Base-by-base conservation (phyloP, 164 flowering plant species). In the Vitis cinerea region DNA sequence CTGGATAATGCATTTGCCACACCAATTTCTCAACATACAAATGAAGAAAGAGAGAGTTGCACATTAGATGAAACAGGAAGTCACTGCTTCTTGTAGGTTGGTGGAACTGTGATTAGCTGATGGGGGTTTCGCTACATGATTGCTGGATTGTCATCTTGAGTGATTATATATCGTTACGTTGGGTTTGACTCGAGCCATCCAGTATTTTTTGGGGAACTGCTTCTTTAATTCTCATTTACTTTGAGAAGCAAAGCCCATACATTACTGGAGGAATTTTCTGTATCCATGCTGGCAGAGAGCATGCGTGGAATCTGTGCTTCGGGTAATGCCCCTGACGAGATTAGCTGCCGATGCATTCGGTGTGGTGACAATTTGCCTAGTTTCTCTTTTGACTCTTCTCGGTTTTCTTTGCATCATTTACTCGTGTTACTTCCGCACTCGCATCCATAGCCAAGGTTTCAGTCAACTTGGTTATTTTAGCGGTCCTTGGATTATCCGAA, bases 281-380 rank as follows among this genome's bases (percentile, higher is more conserved):
- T 75, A 80, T 88, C 94, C 89, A 88, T 95, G 98, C 97, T 90
- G 89, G 90, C 82, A 77, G 93, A 89, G 93, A 95, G 99, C 92
- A 95, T 95, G 99, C 92, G 93, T 90, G 94, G 93, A 86, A 85
- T 85, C 81, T 74, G 88, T 87, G 75, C 63, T 84, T 92, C 83
- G 94, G 94, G 97, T 95, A 84, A 91, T 95, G 99, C 98, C 93
- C 98, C 93, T 86, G 92, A 87, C 88, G 84, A 93, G 91, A 79
- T 75, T 77, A 66, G 79, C 80, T 82, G 88, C 91, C 94, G 99
- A 93, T 85, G 93, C 94, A 79, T 82, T 95, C 85, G 97, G 98
- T 89, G 97, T 90, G 89, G 92, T 87, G 83, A 95, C 99, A 72
- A 86, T 93, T 77, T 85, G 81, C 72, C 86, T 95, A 72, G 98